Conservation (phyloP, 208 protist species). For the Herpetomonas tarakana region DNA sequence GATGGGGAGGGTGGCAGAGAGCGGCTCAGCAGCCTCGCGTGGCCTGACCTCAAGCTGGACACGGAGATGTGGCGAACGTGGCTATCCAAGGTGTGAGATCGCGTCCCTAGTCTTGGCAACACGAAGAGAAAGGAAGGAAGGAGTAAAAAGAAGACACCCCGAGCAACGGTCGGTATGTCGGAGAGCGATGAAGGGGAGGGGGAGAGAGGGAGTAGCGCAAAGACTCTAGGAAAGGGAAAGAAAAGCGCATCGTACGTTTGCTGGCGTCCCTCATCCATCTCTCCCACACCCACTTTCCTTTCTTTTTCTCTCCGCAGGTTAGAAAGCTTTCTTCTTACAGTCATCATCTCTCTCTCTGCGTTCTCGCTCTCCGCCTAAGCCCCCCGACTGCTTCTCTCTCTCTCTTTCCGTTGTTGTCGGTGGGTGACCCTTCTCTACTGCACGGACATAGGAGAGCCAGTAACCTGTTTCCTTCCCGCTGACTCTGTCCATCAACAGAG, state of each 20-base stretch:
- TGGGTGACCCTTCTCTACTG: too few relatives aligned
- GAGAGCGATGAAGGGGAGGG: too few relatives aligned
- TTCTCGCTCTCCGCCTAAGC: not conserved
- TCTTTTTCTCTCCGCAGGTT: not conserved
- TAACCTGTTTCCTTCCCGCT: too few relatives aligned
- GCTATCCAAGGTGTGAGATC: constrained; percentile 47
- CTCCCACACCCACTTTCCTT: not conserved
- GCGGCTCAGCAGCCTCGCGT: constrained; percentile 35
- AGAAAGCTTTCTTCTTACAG: constrained; percentile 5
- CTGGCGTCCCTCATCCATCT: not conserved
- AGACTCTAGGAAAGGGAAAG: too few relatives aligned
- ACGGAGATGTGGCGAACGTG: constrained; percentile 64
- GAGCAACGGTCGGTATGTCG: too few relatives aligned
- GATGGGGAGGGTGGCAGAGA: constrained; percentile 39
- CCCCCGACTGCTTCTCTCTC: not conserved
- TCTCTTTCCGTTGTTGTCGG: constrained; percentile 7
- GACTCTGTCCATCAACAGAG: too few relatives aligned
- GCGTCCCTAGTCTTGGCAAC: constrained; percentile 4
- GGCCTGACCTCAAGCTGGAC: constrained; percentile 60
- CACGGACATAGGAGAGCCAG: too few relatives aligned
- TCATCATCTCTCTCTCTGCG: not conserved
- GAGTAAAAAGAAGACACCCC: too few relatives aligned
- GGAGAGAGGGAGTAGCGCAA: too few relatives aligned
- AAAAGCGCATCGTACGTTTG: not conserved
- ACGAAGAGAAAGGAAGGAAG: not conserved